Evolutionary conservation across 1,284 basidiomycete genomes (phyloP).

Genomic region (Waitea zeae): DNA sequence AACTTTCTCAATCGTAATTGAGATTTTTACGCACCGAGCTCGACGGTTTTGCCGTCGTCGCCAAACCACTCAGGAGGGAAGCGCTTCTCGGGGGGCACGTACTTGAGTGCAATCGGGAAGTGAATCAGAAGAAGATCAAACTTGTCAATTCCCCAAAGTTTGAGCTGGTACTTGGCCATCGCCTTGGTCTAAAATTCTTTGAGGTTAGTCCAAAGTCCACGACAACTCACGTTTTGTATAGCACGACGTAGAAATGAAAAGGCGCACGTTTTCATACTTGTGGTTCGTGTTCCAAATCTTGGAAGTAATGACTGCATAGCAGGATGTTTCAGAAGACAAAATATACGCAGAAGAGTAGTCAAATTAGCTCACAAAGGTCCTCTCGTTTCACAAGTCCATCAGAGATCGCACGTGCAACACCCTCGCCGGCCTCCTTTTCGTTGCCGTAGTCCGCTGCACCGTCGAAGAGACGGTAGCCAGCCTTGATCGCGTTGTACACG

Average conservation of each 20-base stretch:
- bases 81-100: constrained; percentile 56
- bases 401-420: constrained; percentile 54
- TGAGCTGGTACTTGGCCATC: constrained; percentile 42
- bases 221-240: constrained; percentile 1
- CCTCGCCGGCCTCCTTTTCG: constrained; percentile 74
- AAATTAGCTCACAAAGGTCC: constrained; percentile 47
- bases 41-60: constrained; percentile 42
- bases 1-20: not conserved
- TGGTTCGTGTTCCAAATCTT: constrained; percentile 81
- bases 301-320: constrained; percentile 39
- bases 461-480: constrained; percentile 71
- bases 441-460: constrained; percentile 74
- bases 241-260: constrained; percentile 1
- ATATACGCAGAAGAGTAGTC: not conserved
- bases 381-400: constrained; percentile 61
- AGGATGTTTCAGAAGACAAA: not conserved
- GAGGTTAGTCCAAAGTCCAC: constrained; percentile 1
- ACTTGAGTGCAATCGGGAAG: constrained; percentile 63
- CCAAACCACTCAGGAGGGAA: constrained; percentile 32
- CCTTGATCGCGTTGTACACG: constrained; percentile 55
- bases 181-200: constrained; percentile 29
- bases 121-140: constrained; percentile 67
- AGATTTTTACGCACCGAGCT: constrained; percentile 28
- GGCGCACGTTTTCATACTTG: constrained; percentile 42
- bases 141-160: constrained; percentile 64